Base-by-base conservation (phyloP, 75 land plant genomes). In the Cunninghamia lanceolata region DNA sequence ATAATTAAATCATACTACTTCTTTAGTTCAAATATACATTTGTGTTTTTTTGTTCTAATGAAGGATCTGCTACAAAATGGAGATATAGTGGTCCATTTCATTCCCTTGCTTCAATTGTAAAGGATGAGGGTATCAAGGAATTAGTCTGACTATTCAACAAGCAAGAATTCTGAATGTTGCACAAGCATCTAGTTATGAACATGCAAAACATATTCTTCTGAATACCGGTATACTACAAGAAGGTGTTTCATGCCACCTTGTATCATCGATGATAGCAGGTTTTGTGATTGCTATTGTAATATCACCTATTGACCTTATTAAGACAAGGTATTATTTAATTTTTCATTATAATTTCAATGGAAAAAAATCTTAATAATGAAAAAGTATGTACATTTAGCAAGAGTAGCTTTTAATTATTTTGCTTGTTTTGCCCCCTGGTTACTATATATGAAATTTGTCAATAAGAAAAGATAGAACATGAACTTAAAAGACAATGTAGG, bases 121-220 rank as follows among this genome's bases (percentile, higher is more conserved):
- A 84, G 53, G 87, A 88, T 30, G 92, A 91, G 86, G 92, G 92
- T 6, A 9, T 53, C 80, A 90, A 46, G 92, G 92, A 21, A 86
- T 91, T 45, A 86, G 76, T 28, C 92, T 90, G 4, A 91, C 88
- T 30, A 91, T 91, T 86, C 92, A 91, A 76, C 71, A 90, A 81
- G 92, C 92, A 40, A 90, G 91, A 38, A 38, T 91, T 35, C 85
- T 91, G n/a, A 91, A 91, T 83, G 92, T 90, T 52, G 92, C 85
- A 42, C 92, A 91, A 63, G 85, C 87, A 19, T 90, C 92, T 19
- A 85, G 84, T 34, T 91, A 91, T 84, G 92, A 91, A 63, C 92
- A 91, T 87, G 89, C 91, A 30, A 91, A 91, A 71, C 91, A 87
- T 85, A 59, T 30, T 34, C 86, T 91, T 36, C 77, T 91, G 39